Evolutionary conservation across 2,329 filamentous ascomycete genomes (phyloP).

Genomic region (Trichoderma sp.): DNA sequence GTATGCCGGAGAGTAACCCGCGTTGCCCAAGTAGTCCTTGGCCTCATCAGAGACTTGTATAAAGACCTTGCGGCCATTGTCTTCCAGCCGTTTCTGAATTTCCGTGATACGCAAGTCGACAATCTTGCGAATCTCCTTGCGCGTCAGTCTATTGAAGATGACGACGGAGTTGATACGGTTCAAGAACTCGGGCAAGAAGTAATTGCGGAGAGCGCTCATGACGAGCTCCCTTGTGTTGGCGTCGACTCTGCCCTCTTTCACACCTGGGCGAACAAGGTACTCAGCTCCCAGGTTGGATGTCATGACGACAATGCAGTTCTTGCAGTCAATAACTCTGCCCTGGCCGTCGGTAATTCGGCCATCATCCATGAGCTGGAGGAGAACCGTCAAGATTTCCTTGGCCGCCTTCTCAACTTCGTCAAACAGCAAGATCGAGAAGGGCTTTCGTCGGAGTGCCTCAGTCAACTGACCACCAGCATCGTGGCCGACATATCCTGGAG

Average conservation of each 20-base stretch:
- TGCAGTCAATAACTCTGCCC: conserved; percentile 89
- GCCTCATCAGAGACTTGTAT: conserved; percentile 82
- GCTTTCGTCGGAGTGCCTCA: conserved; percentile 86
- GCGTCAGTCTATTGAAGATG: conserved; percentile 96
- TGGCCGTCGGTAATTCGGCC: conserved; percentile 98
- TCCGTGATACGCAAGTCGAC: conserved; percentile 85
- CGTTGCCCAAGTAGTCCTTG: conserved; percentile 86
- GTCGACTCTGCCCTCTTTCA: conserved; percentile 81
- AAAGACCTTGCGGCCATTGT: conserved; percentile 80
- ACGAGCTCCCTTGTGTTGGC: conserved; percentile 82
- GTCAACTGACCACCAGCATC: conserved; percentile 95
- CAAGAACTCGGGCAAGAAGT: conserved; percentile 97
- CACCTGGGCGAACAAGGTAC: conserved; percentile 76
- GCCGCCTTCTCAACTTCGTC: conserved; percentile 98
- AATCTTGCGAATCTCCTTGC: conserved; percentile 87
- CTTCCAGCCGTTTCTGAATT: conserved; percentile 84
- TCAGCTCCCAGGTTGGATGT: conserved; percentile 96
- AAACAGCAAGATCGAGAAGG: conserved; percentile 96
- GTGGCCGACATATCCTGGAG: conserved; percentile 94
- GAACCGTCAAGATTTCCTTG: conserved; percentile 93
- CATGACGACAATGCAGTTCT: conserved; percentile 99
- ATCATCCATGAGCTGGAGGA: conserved; percentile 99
- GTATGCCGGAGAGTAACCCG: conserved; percentile 93
- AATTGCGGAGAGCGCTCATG: conserved; percentile 85
- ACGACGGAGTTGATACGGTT: conserved; percentile 96